Evolutionary conservation across 139 green algal genomes (phyloP), one percentile per base, ranked within the genome.

Genomic region (Yamagishiella unicocca): DNA sequence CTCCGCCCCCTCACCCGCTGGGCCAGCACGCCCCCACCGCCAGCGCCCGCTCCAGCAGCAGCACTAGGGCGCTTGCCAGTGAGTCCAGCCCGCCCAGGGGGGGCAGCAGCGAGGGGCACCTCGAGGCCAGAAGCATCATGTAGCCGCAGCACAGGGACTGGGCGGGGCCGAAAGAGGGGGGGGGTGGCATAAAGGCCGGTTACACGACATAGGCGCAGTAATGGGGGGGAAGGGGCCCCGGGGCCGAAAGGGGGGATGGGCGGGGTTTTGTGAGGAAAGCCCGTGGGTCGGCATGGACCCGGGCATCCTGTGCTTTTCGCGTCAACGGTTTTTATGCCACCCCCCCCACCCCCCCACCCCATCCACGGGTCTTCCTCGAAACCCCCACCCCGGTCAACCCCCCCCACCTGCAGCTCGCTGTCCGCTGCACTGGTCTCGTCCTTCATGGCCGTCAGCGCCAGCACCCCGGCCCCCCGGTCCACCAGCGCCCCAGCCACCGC

Each of bases 51-150:
- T 87, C 82, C 33, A 58, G 12, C 46, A 81, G 67, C 21, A 40
- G 3, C 67, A 87, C 82, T 50, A 87, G 35, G 3, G 37, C 46
- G 14, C 24, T 14, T 3, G 38, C 35, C 46, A 87, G 82, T 25
- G 66, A 46, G 9, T 74, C 31, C 17, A 89, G 58, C 25, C 85
- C 89, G 22, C 89, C 89, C 66, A 92, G 55, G 21, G 84, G 79
- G n/a, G 62, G 61, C 70, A 90, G 43, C 43, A 83, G 84, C 21
- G 72, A 7, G 25, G 43, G 53, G 29, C 22, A 45, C 2, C 37
- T 14, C 19, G 29, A 33, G 2, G 73, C 61, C 0, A 91, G 82
- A 27, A 53, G 54, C 64, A 91, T 24, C 31, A 91, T 61, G 83
- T 81, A 87, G 80, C 64, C 62, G 64, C 62, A 67, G 43, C 64